Evolutionary conservation across 2,329 filamentous ascomycete genomes (phyloP), one percentile per base, ranked within the genome.

Genomic region (Cordyceps farinosa): DNA sequence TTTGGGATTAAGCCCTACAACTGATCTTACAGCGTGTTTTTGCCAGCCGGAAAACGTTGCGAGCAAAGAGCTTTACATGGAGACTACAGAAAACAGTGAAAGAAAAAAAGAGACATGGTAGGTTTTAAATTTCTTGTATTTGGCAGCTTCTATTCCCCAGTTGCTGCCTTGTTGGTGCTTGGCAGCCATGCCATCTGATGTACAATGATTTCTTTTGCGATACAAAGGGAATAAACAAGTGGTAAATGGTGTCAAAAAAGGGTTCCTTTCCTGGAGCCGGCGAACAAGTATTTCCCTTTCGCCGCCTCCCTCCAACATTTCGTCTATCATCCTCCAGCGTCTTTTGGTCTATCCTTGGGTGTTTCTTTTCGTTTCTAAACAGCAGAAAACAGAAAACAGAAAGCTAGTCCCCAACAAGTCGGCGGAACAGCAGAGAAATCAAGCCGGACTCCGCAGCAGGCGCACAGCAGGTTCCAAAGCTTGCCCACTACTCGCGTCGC

Each of bases 351-450:
- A 52, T 52, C 36, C 17, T 53, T 61, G 48, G 22, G 30, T 51
- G 8, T 54, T 45, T 34, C 40, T 13, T 22, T 61, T 32, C 9
- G 55, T 30, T 9, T 47, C 45, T n/a, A 48, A 51, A 22, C 15
- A 36, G 13, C 44, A 71, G 69, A 34, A 67, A 68, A 68, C 40
- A 45, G 22, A 22, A 22, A 22, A 22, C 22, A 22, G 22, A 22
- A 22, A 32, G 29, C 27, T 10, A 4, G 27, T 13, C 5, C 29
- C 22, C 40, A 44, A 32, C 15, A 44, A 9, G 42, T 47, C 42
- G 32, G 15, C 6, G 9, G n/a, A 11, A 7, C 3, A 29, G 17
- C 17, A 30, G 17, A 7, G 42, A 13, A 58, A 29, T 11, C 11
- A 27, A n/a, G 3, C 32, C 13, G 2, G 8, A n/a, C 17, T 22